Conservation (phyloP, 2,329 filamentous ascomycete genomes). For the Fusarium sororula region DNA sequence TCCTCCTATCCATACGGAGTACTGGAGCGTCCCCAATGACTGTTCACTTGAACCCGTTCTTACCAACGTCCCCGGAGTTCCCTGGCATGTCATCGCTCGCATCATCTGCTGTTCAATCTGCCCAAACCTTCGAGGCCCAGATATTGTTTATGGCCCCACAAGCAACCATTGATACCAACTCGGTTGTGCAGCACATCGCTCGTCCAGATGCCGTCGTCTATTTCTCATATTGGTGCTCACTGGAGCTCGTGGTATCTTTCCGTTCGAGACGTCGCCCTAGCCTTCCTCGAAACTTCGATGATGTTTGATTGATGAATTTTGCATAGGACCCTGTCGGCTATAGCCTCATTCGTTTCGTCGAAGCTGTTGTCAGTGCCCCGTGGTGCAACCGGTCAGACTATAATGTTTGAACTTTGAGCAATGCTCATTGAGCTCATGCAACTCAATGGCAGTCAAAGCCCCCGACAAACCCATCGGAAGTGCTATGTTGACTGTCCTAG, state of each 20-base stretch:
- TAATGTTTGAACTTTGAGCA: background rate
- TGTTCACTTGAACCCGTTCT: conserved; percentile 6
- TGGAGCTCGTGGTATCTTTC: background rate
- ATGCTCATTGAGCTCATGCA: background rate
- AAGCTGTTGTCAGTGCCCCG: background rate
- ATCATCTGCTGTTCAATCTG: background rate
- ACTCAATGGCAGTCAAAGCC: background rate
- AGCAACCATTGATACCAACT: background rate
- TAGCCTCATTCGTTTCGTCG: background rate
- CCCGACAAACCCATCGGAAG: background rate
- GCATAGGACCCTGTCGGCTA: background rate
- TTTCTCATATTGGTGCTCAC: background rate
- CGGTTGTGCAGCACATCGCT: background rate
- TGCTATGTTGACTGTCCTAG: background rate
- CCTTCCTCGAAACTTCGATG: background rate
- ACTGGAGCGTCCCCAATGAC: background rate
- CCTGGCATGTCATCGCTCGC: background rate
- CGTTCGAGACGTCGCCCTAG: background rate
- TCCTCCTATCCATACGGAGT: background rate
- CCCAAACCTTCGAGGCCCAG: background rate
- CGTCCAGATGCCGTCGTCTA: background rate
- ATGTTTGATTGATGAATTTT: background rate
- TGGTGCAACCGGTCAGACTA: background rate
- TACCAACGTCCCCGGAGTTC: background rate
- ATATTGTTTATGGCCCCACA: background rate